Base-by-base conservation (phyloP, 1,284 basidiomycete species). In the Papiliotrema flavescens region DNA sequence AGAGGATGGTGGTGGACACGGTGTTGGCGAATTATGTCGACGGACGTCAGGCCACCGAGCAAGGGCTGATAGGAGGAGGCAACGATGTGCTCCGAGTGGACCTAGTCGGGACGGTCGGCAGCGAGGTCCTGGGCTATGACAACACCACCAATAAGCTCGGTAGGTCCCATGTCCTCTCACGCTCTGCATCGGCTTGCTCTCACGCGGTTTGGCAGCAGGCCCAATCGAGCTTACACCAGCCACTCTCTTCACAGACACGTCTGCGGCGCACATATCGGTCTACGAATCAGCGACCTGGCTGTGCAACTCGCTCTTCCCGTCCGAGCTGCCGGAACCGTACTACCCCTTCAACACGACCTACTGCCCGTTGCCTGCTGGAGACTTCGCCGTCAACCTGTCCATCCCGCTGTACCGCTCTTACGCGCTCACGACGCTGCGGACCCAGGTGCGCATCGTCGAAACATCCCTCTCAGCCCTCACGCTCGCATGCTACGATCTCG, bases 371-470 rank as follows among this genome's bases (percentile, higher is more conserved):
- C 67, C 79, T 2, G 78, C 84, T 2, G 93, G 93, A 0, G 81
- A 83, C 14, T 87, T 96, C 66, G 92, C 86, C 0, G 83, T 98
- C 65, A 85, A 90, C 26, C 79, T 90, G 9, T 81, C 83, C 9
- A 82, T 93, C 41, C 87, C 87, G 0, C 83, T 91, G 68, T 81
- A 82, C 45, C 71, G 80, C 42, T 79, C 83, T 51, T 89, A 89
- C 70, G 83, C 85, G 20, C 80, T 97, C 36, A 88, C 88, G 7
- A 94, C 92, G 0, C 80, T 95, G 48, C 83, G 84, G 61, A 96
- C 93, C 1, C 84, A 85, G 26, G 78, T 98, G 32, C 86, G 89
- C 40, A 86, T 93, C 17, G 87, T 96, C 40, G 95, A 98, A 76
- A 86, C 91, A 0, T 85, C 79, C 19, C 65, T 66, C 9, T 83